These are phyloP conservation scores for Mycena vulgaris DNA, from an alignment of 768 basidiomycete species.

Conservation along the genomic window DNA sequence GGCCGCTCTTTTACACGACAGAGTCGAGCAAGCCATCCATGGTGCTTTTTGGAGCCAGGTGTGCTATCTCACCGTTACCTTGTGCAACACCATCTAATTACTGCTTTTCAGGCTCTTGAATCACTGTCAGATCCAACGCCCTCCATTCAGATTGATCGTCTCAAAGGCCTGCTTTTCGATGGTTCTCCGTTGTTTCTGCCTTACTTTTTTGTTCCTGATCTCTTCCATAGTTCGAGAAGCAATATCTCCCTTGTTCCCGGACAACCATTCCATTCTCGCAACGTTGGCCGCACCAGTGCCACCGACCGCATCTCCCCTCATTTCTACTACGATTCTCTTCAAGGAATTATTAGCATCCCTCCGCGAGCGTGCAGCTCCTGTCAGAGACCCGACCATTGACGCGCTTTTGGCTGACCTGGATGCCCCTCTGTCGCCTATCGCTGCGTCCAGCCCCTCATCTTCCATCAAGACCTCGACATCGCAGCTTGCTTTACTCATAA, in stretches of 20 bases:
- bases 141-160: slow-evolving; percentile 69
- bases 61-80: slow-evolving; percentile 37
- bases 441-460: slow-evolving; percentile 39
- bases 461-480: slow-evolving; percentile 38
- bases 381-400: slow-evolving; percentile 71
- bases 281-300: slow-evolving; percentile 72
- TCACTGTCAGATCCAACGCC: slow-evolving; percentile 72
- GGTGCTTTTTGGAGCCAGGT: slow-evolving; percentile 86
- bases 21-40: slow-evolving; percentile 71
- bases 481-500: slow-evolving; percentile 63
- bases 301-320: slow-evolving; percentile 78
- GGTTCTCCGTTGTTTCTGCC: slow-evolving; percentile 18
- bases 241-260: slow-evolving; percentile 72
- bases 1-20: slow-evolving; percentile 47
- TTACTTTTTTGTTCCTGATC: slow-evolving; percentile 60
- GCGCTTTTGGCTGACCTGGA: slow-evolving; percentile 50
- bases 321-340: slow-evolving; percentile 68
- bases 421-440: slow-evolving; percentile 48
- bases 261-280: slow-evolving; percentile 63
- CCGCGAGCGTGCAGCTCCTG: slow-evolving; percentile 76
- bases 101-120: slow-evolving; percentile 62
- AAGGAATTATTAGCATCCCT: slow-evolving; percentile 68
- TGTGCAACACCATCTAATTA: background rate
- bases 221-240: slow-evolving; percentile 60
- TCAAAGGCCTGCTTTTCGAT: slow-evolving; percentile 53